These are phyloP conservation scores for Globisporangium okanoganense DNA, from an alignment of 352 stramenopile genomes.

Conservation along the genomic window DNA sequence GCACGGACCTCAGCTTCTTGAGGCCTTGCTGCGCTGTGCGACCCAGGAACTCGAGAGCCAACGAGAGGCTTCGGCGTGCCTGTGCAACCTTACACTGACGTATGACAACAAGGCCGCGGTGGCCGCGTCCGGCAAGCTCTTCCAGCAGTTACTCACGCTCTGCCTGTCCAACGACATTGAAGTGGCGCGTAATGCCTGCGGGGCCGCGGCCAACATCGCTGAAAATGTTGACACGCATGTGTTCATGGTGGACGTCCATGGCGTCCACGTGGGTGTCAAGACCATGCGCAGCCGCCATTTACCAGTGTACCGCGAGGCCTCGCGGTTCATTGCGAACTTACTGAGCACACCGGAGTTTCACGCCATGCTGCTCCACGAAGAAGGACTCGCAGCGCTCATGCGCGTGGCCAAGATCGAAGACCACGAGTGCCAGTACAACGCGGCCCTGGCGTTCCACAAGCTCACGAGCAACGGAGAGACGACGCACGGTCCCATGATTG, in stretches of 20 bases:
- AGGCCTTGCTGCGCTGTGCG: slow-evolving; percentile 42
- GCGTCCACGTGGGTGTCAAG: slow-evolving; percentile 85
- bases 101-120: slow-evolving; percentile 78
- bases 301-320: slow-evolving; percentile 90
- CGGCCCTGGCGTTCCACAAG: slow-evolving; percentile 87
- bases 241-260: slow-evolving; percentile 79
- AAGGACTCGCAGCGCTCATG: slow-evolving; percentile 86
- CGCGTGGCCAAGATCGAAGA: slow-evolving; percentile 88
- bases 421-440: slow-evolving; percentile 91
- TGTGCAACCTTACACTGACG: slow-evolving; percentile 85
- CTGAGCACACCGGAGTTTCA: slow-evolving; percentile 82
- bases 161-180: slow-evolving; percentile 87
- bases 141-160: slow-evolving; percentile 66
- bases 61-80: slow-evolving; percentile 82
- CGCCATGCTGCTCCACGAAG: slow-evolving; percentile 68
- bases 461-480: slow-evolving; percentile 68
- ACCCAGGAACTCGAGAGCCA: slow-evolving; percentile 79
- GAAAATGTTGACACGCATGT: slow-evolving; percentile 85
- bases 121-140: slow-evolving; percentile 37
- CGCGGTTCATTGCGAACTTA: slow-evolving; percentile 88
- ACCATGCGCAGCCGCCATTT: slow-evolving; percentile 88
- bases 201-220: slow-evolving; percentile 88
- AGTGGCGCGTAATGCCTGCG: slow-evolving; percentile 89
- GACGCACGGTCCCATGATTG: slow-evolving; percentile 57
- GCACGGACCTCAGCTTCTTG: slow-evolving; percentile 52